Conservation (phyloP, 148 eudicot genomes). For the Rhododendron kiyosumense region DNA sequence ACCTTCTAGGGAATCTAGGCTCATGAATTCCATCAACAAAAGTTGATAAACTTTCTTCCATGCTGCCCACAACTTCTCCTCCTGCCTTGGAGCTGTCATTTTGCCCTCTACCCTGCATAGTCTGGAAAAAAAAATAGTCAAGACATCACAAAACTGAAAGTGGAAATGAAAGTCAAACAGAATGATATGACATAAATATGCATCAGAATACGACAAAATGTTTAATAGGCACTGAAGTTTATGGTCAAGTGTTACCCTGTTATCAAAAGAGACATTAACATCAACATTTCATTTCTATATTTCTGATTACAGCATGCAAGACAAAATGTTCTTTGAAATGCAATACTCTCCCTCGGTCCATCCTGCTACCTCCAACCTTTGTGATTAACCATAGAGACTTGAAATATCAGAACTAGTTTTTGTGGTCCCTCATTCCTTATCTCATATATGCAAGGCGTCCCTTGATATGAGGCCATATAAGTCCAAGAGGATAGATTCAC, state of each 20-base stretch:
- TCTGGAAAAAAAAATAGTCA: constrained; percentile 20
- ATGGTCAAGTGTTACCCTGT: background rate
- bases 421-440: background rate
- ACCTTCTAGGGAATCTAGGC: no score
- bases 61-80: constrained; percentile 16
- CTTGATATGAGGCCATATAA: background rate
- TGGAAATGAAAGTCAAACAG: background rate
- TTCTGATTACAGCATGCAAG: background rate
- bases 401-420: background rate
- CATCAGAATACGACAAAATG: background rate
- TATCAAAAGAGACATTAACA: background rate
- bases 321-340: background rate
- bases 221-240: background rate
- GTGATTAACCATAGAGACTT: background rate
- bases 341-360: background rate
- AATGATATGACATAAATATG: background rate
- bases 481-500: background rate
- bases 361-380: background rate
- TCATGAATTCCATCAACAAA: no score
- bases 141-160: background rate
- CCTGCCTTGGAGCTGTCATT: constrained; percentile 19
- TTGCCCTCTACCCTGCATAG: constrained; percentile 36
- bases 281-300: background rate
- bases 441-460: background rate
- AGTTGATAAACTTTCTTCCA: constrained; percentile 20